Base-by-base conservation (phyloP, 768 basidiomycete genomes). In the Lentinula guzmanii region DNA sequence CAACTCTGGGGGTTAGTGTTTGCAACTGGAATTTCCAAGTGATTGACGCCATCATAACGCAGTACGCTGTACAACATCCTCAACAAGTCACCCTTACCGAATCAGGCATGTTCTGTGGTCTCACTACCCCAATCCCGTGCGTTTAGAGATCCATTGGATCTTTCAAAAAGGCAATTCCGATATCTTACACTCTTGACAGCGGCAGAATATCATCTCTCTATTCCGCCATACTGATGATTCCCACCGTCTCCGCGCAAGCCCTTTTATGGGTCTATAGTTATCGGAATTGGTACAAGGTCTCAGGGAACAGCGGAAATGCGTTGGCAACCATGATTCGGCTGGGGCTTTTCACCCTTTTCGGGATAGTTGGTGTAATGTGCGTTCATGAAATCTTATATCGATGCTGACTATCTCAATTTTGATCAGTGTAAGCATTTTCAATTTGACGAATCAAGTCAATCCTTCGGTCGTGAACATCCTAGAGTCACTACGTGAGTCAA, bases 41-140 rank as follows among this genome's bases (percentile, higher is more conserved):
- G 21, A 15, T 15, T 18, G 28, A 11, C 51, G 21, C 33, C 34
- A n/a, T 21, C 18, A 8, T 18, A 16, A 18, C 1, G 28, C 45
- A 64, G 63, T 61, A 61, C 24, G 63, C 61, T 11, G 37, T 31
- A 5, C 35, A 48, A 11, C 9, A 61, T 48, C 61, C 60, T n/a
- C 16, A 41, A 9, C 10, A 55, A 45, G 60, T 61, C 10, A 24
- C 48, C n/a, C 61, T 64, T 0, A 37, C 34, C 9, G 39, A 54
- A 4, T 57, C 60, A 11, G 59, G 59, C 61, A 64, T 64, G 63
- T 52, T 51, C n/a, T 64, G 63, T 45, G 52, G 46, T 9, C 24
- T 61, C 13, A 58, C 35, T 7, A 52, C 33, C 28, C 21, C 59
- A 3, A 45, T 37, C 31, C 24, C 21, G 62, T 63, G 34, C 45